phyloP scores from a whole-genome alignment of 257 asterid species.

The Oldenlandia corymbosa region DNA sequence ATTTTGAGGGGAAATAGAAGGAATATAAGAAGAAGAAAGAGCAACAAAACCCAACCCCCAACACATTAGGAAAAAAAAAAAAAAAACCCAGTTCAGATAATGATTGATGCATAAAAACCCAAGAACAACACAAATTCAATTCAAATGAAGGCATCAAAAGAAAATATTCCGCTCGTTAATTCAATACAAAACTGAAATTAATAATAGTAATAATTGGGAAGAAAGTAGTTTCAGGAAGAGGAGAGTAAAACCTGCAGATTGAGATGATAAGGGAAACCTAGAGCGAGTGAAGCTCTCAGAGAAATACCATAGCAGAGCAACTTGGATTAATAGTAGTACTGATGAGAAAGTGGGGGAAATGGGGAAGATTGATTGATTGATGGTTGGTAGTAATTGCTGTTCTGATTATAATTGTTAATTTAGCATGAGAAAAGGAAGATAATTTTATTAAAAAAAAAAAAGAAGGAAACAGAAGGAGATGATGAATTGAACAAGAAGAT shows the following conservation, averaged over 20 bases:
- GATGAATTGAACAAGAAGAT: neutral
- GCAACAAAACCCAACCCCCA: neutral
- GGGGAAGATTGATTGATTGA: neutral
- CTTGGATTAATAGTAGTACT: neutral
- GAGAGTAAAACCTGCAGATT: neutral
- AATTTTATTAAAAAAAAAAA: no score
- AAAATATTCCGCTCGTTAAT: no score
- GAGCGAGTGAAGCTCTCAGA: neutral
- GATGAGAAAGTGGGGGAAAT: neutral
- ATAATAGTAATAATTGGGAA: neutral
- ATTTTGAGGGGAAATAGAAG: neutral
- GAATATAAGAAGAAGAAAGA: neutral
- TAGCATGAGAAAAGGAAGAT: neutral
- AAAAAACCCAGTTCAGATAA: constrained; percentile 9
- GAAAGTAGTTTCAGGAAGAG: neutral
- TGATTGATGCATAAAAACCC: no score
- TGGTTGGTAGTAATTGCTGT: neutral
- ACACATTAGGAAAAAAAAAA: neutral
- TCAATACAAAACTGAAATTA: no score
- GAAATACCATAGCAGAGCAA: neutral
- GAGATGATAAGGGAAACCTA: neutral
- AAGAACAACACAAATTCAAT: no score
- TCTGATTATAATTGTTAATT: neutral
- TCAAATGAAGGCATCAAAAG: no score
- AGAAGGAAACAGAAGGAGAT: no score